Conservation (phyloP, 148 eudicot genomes). For the Persicaria maculosa region DNA sequence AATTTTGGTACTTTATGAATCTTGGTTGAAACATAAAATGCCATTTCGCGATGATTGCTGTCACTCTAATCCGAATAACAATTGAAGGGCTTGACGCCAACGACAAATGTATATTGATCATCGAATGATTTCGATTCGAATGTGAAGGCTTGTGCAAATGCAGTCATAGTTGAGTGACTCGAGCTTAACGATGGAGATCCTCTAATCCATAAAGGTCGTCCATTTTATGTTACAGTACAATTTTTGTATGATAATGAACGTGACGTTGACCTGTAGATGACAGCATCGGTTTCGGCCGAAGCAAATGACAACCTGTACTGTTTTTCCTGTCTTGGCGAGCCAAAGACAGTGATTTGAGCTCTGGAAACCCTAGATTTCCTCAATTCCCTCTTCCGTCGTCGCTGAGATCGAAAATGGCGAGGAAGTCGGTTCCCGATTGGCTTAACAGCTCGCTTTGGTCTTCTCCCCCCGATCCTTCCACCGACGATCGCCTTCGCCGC, state of each 20-base stretch:
- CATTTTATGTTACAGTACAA: too few relatives aligned
- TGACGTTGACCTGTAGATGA: background rate
- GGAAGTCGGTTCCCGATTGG: slow-evolving; percentile 76
- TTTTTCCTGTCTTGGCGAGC: background rate
- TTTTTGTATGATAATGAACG: background rate
- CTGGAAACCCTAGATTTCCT: slow-evolving; percentile 8
- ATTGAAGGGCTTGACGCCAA: too few relatives aligned
- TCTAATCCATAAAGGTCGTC: too few relatives aligned
- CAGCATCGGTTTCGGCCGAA: background rate
- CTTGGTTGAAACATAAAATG: too few relatives aligned
- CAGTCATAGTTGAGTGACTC: too few relatives aligned
- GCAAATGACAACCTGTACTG: background rate
- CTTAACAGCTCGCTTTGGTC: slow-evolving; percentile 93
- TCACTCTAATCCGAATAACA: too few relatives aligned
- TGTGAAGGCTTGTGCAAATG: too few relatives aligned
- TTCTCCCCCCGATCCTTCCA: slow-evolving; percentile 12
- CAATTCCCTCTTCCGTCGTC: background rate
- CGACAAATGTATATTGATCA: too few relatives aligned
- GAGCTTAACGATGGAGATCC: too few relatives aligned
- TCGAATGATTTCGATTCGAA: too few relatives aligned
- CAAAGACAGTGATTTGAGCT: background rate
- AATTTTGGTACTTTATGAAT: too few relatives aligned
- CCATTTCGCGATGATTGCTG: too few relatives aligned
- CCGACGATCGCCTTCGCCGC: slow-evolving; percentile 17
- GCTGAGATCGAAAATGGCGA: slow-evolving; percentile 5